These are phyloP conservation scores for Rubus idaeus DNA, from an alignment of 306 rosid species.

Conservation along the genomic window DNA sequence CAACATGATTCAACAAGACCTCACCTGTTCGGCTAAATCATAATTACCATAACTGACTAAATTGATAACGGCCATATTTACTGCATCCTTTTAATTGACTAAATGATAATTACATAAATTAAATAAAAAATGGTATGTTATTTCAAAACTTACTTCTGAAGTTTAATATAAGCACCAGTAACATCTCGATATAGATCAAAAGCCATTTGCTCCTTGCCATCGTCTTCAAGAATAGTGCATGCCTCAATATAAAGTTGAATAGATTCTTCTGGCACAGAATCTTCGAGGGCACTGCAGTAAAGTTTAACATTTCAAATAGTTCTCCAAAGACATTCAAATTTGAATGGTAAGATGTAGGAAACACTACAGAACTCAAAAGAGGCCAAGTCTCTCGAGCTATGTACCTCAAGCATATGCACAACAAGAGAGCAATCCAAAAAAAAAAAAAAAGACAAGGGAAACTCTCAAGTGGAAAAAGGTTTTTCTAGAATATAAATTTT, in stretches of 20 bases:
- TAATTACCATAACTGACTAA: not conserved
- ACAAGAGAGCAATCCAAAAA: not conserved
- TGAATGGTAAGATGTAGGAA: not conserved
- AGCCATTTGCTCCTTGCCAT: conserved; percentile 91
- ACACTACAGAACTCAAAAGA: not conserved
- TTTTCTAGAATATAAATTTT: not conserved
- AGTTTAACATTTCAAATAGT: conserved; percentile 7
- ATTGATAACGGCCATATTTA: not conserved
- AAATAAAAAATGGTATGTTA: not conserved
- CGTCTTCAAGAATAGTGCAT: conserved; percentile 83
- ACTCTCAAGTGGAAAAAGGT: not conserved
- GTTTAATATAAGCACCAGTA: conserved; percentile 62
- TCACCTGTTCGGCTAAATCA: not conserved
- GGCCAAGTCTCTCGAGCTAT: not conserved
- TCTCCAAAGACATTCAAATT: not conserved
- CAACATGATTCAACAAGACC: conserved; percentile 7
- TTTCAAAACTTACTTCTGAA: conserved; percentile 72
- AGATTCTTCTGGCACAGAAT: conserved; percentile 76
- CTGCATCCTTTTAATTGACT: not conserved
- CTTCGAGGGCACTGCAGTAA: conserved; percentile 76
- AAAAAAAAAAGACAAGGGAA: not conserved
- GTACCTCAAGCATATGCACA: not conserved
- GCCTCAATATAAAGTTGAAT: conserved; percentile 85
- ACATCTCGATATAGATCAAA: conserved; percentile 91
- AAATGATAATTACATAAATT: not conserved